Conservation (phyloP, 2,329 filamentous ascomycete species). For the Monosporascus sp. region DNA sequence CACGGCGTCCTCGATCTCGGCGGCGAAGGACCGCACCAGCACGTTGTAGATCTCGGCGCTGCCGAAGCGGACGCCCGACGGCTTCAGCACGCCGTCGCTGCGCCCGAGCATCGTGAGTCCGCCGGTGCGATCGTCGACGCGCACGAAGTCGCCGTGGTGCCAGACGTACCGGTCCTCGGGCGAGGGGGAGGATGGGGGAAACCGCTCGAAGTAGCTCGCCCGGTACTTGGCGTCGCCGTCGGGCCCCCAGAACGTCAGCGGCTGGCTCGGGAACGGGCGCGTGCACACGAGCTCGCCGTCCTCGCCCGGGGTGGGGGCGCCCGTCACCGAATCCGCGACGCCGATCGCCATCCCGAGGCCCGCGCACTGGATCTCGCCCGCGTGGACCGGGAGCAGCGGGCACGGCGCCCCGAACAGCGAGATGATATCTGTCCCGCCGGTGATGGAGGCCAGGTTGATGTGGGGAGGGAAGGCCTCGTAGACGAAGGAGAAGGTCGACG, state of each 20-base stretch:
- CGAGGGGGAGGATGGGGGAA: conserved; percentile 46
- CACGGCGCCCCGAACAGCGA: conserved; percentile 88
- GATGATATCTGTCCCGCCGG: conserved; percentile 93
- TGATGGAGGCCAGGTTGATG: conserved; percentile 90
- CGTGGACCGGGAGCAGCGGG: conserved; percentile 65
- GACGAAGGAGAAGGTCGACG: conserved; percentile 87
- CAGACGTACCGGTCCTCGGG: conserved; percentile 48
- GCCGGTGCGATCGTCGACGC: conserved; percentile 62
- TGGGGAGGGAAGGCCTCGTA: conserved; percentile 74
- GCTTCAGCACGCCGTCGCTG: conserved; percentile 90
- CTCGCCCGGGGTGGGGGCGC: conserved; percentile 54
- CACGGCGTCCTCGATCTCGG: conserved; percentile 76
- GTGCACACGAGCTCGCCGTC: conserved; percentile 86
- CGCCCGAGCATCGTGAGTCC: conserved; percentile 87
- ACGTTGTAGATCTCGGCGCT: conserved; percentile 95
- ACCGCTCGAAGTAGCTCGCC: conserved; percentile 83
- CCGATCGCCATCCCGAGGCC: conserved; percentile 75
- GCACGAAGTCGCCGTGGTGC: conserved; percentile 93
- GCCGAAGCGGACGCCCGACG: conserved; percentile 84
- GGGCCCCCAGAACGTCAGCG: conserved; percentile 79
- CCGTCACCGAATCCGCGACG: conserved; percentile 53
- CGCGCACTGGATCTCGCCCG: conserved; percentile 71
- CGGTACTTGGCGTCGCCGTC: conserved; percentile 71
- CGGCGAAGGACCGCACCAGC: conserved; percentile 75
- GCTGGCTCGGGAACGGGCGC: conserved; percentile 83